phyloP scores from a whole-genome alignment of 129 eudicot species.

The Flaveria bidentis region DNA sequence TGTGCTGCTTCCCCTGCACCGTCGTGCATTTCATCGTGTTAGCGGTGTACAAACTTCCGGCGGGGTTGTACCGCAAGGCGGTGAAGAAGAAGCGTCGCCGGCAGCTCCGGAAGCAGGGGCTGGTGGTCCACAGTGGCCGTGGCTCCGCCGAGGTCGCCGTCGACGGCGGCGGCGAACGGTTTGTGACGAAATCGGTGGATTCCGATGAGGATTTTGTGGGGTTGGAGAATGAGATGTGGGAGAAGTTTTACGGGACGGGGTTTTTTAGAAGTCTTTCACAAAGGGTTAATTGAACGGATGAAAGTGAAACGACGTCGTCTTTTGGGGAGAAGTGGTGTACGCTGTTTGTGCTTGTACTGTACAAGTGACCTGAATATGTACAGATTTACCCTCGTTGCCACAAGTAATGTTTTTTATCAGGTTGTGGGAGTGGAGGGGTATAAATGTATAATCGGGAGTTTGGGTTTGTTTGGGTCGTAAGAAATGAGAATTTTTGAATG shows the following conservation, averaged over 20 bases:
- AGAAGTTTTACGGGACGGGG: constrained; percentile 65
- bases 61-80: constrained; percentile 68
- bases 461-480: constrained; percentile 24
- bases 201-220: constrained; percentile 50
- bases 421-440: constrained; percentile 11
- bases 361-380: constrained; percentile 27
- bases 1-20: constrained; percentile 73
- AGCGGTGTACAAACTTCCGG: constrained; percentile 72
- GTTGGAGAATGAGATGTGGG: constrained; percentile 89
- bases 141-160: constrained; percentile 19
- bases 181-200: constrained; percentile 28
- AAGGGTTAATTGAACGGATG: constrained; percentile 27
- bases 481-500: background rate
- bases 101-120: constrained; percentile 42
- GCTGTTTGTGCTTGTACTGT: constrained; percentile 29
- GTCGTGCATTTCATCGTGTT: constrained; percentile 49
- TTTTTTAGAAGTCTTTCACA: constrained; percentile 75
- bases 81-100: constrained; percentile 46
- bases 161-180: constrained; percentile 32
- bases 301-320: constrained; percentile 1
- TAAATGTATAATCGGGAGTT: background rate
- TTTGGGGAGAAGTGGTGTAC: background rate
- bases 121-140: constrained; percentile 17
- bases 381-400: constrained; percentile 25
- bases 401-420: constrained; percentile 15